Percentiles rank a stretch among this genome's conserved stretches.
These are phyloP conservation scores for Ophioceras dolichostomum DNA, from an alignment of 2,329 filamentous ascomycete species.

Conservation along the genomic window DNA sequence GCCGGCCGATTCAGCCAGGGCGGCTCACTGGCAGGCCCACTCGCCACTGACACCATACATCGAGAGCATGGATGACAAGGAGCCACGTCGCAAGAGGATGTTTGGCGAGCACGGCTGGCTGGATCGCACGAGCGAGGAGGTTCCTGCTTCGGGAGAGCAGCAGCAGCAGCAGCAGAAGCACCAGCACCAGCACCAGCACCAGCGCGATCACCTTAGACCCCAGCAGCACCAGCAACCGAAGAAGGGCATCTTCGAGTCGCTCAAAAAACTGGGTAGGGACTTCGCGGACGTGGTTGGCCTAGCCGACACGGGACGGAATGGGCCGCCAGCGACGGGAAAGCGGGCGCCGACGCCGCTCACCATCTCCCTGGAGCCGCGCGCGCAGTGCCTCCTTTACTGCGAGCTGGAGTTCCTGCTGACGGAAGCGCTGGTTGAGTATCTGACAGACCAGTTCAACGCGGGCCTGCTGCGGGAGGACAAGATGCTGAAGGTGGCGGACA, in stretches of 20 bases:
- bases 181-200: background rate
- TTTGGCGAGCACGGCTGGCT: conserved; percentile 46
- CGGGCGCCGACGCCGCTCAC: conserved; percentile 17
- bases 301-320: background rate
- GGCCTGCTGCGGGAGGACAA: conserved; percentile 40
- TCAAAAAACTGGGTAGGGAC: conserved; percentile 41
- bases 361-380: conserved; percentile 40
- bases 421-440: conserved; percentile 37
- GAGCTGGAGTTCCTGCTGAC: conserved; percentile 45
- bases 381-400: conserved; percentile 46
- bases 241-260: conserved; percentile 28
- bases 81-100: conserved; percentile 33
- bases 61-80: conserved; percentile 16
- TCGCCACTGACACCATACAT: conserved; percentile 32
- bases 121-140: conserved; percentile 25
- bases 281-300: conserved; percentile 22
- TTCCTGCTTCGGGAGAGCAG: conserved; percentile 5
- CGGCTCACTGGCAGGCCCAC: too few relatives aligned
- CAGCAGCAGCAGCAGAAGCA: background rate
- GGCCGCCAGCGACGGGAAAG: background rate
- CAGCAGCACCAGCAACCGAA: conserved; percentile 11
- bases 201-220: background rate
- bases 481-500: conserved; percentile 36
- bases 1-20: too few relatives aligned
- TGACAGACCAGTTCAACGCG: conserved; percentile 38